Conservation (phyloP, 169 alveolate genomes). For the Babesia gibsoni region DNA sequence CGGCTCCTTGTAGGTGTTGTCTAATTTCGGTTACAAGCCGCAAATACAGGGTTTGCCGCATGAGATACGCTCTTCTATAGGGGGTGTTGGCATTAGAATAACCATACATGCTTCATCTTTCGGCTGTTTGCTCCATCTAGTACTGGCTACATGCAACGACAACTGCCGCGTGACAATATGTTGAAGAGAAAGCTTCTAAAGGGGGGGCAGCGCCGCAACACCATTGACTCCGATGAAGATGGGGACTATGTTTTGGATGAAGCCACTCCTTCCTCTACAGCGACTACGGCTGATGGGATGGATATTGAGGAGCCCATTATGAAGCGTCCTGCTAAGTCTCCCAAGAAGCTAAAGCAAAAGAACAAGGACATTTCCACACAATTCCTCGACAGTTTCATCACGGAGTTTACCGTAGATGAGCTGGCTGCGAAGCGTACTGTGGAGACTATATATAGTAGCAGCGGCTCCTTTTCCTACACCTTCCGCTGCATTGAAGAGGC, state of each 20-base stretch:
- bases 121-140: too few species aligned
- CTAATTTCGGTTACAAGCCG: too few species aligned
- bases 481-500: slow-evolving; percentile 45
- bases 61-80: too few species aligned
- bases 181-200: slow-evolving; percentile 8
- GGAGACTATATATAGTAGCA: slow-evolving; percentile 40
- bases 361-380: neutral
- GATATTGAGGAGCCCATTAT: slow-evolving; percentile 18
- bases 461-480: slow-evolving; percentile 59
- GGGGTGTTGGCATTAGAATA: too few species aligned
- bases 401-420: slow-evolving; percentile 52
- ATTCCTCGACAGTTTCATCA: slow-evolving; percentile 37
- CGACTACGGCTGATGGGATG: slow-evolving; percentile 12
- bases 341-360: neutral
- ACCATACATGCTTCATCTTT: too few species aligned
- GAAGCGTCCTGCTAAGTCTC: slow-evolving; percentile 3
- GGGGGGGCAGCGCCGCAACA: slow-evolving; percentile 8
- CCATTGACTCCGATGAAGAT: slow-evolving; percentile 44
- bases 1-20: too few species aligned
- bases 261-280: neutral
- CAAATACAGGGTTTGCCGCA: too few species aligned
- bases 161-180: too few species aligned
- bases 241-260: neutral
- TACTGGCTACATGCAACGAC: too few species aligned
- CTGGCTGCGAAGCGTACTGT: slow-evolving; percentile 64